Percentiles rank a stretch among this genome's conserved stretches.
phyloP scores from a whole-genome alignment of 495 filamentous ascomycete species.

The Oleoguttula mirabilis region DNA sequence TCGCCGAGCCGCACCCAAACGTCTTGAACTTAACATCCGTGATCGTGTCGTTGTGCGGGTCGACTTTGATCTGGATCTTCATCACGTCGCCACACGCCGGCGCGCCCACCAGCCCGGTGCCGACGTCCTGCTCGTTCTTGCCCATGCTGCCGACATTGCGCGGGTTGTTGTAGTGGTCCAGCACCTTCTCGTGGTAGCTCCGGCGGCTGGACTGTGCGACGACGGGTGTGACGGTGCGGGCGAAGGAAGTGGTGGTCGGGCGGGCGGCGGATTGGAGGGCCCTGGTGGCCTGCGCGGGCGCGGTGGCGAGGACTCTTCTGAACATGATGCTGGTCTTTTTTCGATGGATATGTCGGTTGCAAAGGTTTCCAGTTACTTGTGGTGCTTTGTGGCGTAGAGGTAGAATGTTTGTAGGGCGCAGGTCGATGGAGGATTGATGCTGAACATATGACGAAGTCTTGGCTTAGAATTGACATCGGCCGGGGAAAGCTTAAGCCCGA shows the following conservation, averaged over 20 bases:
- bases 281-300: slow-evolving; percentile 37
- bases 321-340: slow-evolving; percentile 35
- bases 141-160: slow-evolving; percentile 89
- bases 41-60: slow-evolving; percentile 79
- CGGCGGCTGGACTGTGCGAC: slow-evolving; percentile 31
- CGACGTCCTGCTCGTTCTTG: slow-evolving; percentile 78
- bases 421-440: no score
- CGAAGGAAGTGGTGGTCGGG: slow-evolving; percentile 24
- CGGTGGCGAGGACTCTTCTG: slow-evolving; percentile 39
- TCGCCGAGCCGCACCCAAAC: slow-evolving; percentile 93
- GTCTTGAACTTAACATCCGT: slow-evolving; percentile 96
- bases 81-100: slow-evolving; percentile 90
- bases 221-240: slow-evolving; percentile 24
- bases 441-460: no score
- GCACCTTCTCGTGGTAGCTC: slow-evolving; percentile 58
- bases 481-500: no score
- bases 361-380: no score
- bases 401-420: no score
- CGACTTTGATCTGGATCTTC: slow-evolving; percentile 96
- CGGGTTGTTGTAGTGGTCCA: slow-evolving; percentile 89
- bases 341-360: no score
- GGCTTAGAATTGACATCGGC: no score
- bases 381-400: no score
- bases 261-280: slow-evolving; percentile 36
- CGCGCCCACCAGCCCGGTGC: slow-evolving; percentile 93